A percentile compares a stretch with the other conserved stretches of the same genome.
These are phyloP conservation scores for Drosera capensis DNA, from an alignment of 148 eudicot species.

Conservation along the genomic window DNA sequence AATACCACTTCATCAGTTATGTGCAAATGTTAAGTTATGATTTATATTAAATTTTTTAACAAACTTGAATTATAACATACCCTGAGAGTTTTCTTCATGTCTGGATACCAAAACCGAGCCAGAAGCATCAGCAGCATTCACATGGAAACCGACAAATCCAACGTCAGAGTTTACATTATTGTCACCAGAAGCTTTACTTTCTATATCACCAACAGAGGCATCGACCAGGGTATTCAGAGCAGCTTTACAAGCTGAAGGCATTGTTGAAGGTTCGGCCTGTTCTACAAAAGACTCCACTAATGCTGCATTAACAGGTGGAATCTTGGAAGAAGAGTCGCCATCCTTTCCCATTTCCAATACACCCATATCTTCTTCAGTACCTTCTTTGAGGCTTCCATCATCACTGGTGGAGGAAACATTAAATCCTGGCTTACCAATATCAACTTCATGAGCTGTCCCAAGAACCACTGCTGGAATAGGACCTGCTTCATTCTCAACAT, in stretches of 20 bases:
- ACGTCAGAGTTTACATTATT: background rate
- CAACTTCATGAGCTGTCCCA: slow-evolving; percentile 4
- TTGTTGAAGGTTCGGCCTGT: background rate
- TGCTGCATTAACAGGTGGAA: background rate
- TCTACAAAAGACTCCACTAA: background rate
- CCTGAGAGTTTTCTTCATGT: slow-evolving; percentile 11
- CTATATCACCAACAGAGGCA: background rate
- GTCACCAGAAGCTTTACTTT: background rate
- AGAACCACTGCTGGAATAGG: slow-evolving; percentile 3
- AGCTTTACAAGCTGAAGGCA: background rate
- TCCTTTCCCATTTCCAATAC: background rate
- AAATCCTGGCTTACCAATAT: background rate
- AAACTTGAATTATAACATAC: slow-evolving; percentile 7
- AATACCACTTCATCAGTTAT: no score
- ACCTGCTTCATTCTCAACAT: slow-evolving; percentile 7
- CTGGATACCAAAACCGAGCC: slow-evolving; percentile 7
- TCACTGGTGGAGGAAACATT: background rate
- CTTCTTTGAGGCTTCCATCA: background rate
- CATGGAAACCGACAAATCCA: background rate
- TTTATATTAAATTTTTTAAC: no score
- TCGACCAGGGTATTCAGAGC: background rate
- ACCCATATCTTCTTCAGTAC: background rate
- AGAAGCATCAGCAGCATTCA: slow-evolving; percentile 5
- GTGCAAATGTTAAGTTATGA: no score
- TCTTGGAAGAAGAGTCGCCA: background rate